A percentile compares a stretch with the other conserved stretches of the same genome.
Conservation (phyloP, 2,329 filamentous ascomycete genomes). For the Penicillium olsonii region DNA sequence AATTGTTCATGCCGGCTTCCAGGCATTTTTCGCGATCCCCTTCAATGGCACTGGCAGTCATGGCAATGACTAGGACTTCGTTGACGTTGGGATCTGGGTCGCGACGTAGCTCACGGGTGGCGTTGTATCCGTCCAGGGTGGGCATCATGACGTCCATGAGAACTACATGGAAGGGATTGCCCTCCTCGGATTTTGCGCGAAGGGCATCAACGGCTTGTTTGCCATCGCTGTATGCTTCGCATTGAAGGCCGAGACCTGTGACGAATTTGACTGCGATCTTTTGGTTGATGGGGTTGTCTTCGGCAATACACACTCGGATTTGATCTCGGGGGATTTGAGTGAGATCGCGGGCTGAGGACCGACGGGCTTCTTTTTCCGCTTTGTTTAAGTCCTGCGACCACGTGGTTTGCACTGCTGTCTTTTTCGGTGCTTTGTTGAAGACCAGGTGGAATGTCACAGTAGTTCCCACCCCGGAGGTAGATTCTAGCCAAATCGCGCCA, state of each 20-base stretch:
- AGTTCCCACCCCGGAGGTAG: slow-evolving; percentile 62
- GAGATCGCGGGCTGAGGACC: slow-evolving; percentile 62
- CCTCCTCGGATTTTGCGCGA: slow-evolving; percentile 69
- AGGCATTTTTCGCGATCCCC: slow-evolving; percentile 93
- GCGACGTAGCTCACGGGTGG: slow-evolving; percentile 77
- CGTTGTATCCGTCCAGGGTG: slow-evolving; percentile 87
- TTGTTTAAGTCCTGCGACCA: slow-evolving; percentile 52
- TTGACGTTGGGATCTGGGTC: slow-evolving; percentile 76
- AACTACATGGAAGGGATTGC: slow-evolving; percentile 80
- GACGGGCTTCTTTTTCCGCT: slow-evolving; percentile 45
- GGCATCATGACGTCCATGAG: slow-evolving; percentile 99
- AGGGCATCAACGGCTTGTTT: slow-evolving; percentile 84
- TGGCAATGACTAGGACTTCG: slow-evolving; percentile 88
- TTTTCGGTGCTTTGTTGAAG: slow-evolving; percentile 75
- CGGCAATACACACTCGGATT: slow-evolving; percentile 86
- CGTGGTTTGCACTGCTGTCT: slow-evolving; percentile 58
- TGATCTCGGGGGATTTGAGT: slow-evolving; percentile 73
- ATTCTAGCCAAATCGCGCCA: slow-evolving; percentile 80
- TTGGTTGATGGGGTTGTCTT: slow-evolving; percentile 94
- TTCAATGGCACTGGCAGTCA: slow-evolving; percentile 94
- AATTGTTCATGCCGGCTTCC: slow-evolving; percentile 97
- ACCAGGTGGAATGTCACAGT: slow-evolving; percentile 77
- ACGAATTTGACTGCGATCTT: slow-evolving; percentile 92
- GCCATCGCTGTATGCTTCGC: slow-evolving; percentile 88
- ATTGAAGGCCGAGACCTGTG: slow-evolving; percentile 78